Evolutionary conservation across 1,139 yeast species (phyloP), one percentile per base, ranked within the genome.

Genomic region (Candida freyschussii): DNA sequence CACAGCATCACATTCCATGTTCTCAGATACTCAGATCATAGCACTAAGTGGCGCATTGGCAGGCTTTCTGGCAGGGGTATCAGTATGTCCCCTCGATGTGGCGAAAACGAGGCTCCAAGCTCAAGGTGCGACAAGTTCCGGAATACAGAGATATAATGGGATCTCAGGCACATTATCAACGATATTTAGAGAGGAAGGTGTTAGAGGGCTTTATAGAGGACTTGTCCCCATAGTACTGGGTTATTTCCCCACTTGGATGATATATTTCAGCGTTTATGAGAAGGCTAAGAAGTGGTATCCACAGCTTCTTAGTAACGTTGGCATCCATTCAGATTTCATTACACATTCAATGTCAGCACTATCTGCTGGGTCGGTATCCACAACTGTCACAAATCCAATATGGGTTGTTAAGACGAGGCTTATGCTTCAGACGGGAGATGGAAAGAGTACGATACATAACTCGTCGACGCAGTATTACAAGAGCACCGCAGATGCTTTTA

Each of bases 221-320:
- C 62, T 93, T 13, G 83, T 81, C 1, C 97, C 99, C 9, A 86
- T 91, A 23, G 73, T 93, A 2, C 62, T 91, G 33, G 99, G 99
- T 0, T 91, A 91, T 59, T 75, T 93, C 46, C 98, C 99, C 6
- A 87, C 97, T 0, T 91, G 98, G 98, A 87, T 89, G 62, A 85
- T 91, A 29, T 91, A 93, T 57, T 93, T 91, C 61, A 72, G 91
- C 10, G 83, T 87, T 22, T 91, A 91, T 57, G 97, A 89, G 53
- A 66, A 73, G 39, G 78, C 89, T 19, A 87, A 87, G 54, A 53
- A 56, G 28, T 55, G 67, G 27, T 72, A 69, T 44, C 69, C 73
- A 8, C 43, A 43, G 14, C 34, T 56, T 13, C 59, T 61, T 29
- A 46, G 58, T 11, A 34, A 50, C 5, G 55, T 59, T 21, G 58